Evolutionary conservation across 164 flowering plant species (phyloP), one percentile per base, ranked within the genome.

Genomic region (Umbellularia californica): DNA sequence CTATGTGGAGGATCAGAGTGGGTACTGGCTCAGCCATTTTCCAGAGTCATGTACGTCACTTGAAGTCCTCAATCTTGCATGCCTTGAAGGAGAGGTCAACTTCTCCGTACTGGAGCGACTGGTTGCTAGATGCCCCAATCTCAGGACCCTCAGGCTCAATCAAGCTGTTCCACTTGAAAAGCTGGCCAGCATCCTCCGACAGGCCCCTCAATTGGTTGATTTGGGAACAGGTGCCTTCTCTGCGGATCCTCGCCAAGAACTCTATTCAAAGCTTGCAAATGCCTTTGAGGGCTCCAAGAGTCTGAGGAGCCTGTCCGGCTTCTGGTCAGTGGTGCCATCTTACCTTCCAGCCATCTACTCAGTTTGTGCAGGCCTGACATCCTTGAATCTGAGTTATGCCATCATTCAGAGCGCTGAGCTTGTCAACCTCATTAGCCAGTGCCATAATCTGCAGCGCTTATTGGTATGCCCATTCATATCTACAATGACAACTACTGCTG

Each of bases 21-120:
- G 97, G 72, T 84, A 90, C 73, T 95, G 99, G 99, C 86, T 95
- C 19, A 85, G 86, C 79, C 81, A 84, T 84, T 93, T 95, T 72
- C 95, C 98, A 3, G 93, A 90, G 52, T 77, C 85, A 14, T 95
- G 67, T 76, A 90, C 97, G 0, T 95, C 99, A 50, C 69, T 93
- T 75, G 98, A 85, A 35, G 88, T 93, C 50, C 92, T 95, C 65
- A 89, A 90, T 73, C 82, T 95, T 66, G 76, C 97, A 15, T 91
- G 95, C 79, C 81, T 95, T 23, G 83, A 72, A 35, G 86, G 88
- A 25, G 99, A 95, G 85, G 84, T 92, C 58, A 90, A 82, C 75
- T 88, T 89, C 73, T 80, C 90, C 27, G 87, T 91, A 10, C 84
- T 95, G 76, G 99, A 93, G 82, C 90, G 95, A 66, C 85, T 93